These are phyloP conservation scores for Metarhizium album DNA, from an alignment of 2,329 filamentous ascomycete genomes.

Conservation along the genomic window DNA sequence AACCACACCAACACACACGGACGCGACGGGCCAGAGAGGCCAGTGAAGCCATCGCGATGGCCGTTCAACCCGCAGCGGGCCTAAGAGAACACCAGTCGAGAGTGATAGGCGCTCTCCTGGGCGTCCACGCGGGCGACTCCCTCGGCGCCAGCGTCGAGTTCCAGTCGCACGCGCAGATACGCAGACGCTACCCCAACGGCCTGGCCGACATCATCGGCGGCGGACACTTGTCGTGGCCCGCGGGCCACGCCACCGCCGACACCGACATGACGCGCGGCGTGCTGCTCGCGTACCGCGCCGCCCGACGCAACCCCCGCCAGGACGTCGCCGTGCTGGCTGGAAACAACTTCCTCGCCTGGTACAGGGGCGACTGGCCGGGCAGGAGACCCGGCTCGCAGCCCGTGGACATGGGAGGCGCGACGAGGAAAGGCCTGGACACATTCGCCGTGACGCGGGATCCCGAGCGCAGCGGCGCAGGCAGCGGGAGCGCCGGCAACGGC, in stretches of 20 bases:
- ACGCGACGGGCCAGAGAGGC: neutral
- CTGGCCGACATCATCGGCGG: constrained; percentile 33
- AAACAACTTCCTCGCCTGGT: constrained; percentile 30
- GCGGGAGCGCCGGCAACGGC: constrained; percentile 31
- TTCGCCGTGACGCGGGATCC: constrained; percentile 21
- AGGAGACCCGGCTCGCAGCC: constrained; percentile 22
- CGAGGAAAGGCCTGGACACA: constrained; percentile 19
- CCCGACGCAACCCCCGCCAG: constrained; percentile 2
- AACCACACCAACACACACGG: neutral
- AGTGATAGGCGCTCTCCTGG: constrained; percentile 32
- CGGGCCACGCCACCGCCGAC: constrained; percentile 36
- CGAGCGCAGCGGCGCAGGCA: constrained; percentile 24
- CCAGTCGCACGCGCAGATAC: constrained; percentile 21
- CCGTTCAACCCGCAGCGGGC: neutral
- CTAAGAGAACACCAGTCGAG: constrained; percentile 14
- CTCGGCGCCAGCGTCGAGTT: constrained; percentile 37
- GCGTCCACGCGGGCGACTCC: constrained; percentile 35
- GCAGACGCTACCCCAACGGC: constrained; percentile 23
- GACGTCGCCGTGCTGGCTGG: constrained; percentile 25
- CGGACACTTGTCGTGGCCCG: constrained; percentile 29
- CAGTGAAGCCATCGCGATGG: neutral
- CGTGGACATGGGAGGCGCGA: constrained; percentile 29
- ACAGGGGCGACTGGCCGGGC: constrained; percentile 30
- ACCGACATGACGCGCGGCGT: constrained; percentile 36
- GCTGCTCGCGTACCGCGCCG: constrained; percentile 30